A percentile compares a stretch with the other conserved stretches of the same genome.
phyloP scores from a whole-genome alignment of 73 alveolate genomes.

The Breviolum minutum region DNA sequence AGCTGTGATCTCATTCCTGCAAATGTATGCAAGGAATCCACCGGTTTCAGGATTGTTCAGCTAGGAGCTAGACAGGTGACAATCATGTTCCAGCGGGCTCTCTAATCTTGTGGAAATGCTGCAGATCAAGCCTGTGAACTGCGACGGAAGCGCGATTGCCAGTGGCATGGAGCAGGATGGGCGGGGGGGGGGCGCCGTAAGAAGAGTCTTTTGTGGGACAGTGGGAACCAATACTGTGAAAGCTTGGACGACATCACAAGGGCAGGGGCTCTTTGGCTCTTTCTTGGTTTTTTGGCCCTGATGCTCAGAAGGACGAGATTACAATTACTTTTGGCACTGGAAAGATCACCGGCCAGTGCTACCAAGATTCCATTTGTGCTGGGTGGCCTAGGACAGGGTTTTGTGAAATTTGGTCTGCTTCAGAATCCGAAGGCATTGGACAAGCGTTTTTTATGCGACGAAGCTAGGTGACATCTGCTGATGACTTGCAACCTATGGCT shows the following conservation, averaged over 20 bases:
- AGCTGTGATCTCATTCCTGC: no score
- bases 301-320: constrained; percentile 53
- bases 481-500: not conserved
- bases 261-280: not conserved
- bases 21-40: no score
- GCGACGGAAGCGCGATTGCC: constrained; percentile 67
- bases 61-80: no score
- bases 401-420: not conserved
- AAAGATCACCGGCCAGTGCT: constrained; percentile 79
- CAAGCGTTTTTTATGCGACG: no score
- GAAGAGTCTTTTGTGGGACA: no score
- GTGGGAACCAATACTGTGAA: no score
- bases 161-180: constrained; percentile 72
- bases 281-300: not conserved
- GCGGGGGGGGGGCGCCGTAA: not conserved
- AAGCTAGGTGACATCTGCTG: no score
- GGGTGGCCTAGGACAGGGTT: not conserved
- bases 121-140: constrained; percentile 61
- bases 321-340: constrained; percentile 95
- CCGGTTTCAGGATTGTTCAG: no score
- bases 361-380: constrained; percentile 54
- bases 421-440: no score
- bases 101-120: not conserved
- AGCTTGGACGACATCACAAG: no score
- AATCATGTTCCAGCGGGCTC: no score